Conservation (phyloP, 2,329 filamentous ascomycete genomes). For the Verticillium isaacii region DNA sequence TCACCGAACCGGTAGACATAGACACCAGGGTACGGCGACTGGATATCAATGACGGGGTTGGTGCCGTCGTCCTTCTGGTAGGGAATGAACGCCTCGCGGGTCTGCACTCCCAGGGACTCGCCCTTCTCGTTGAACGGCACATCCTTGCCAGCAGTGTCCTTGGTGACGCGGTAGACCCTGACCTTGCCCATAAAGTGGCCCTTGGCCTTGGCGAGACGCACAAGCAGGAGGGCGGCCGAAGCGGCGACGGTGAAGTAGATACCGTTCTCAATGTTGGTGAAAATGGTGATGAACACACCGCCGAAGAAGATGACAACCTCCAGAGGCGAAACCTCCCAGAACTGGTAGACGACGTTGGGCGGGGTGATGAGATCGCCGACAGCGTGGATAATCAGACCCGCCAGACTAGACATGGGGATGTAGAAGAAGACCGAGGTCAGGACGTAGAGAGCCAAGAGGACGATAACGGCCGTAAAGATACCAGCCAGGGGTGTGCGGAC, state of each 20-base stretch:
- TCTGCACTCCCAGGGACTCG: slow-evolving; percentile 8
- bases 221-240: slow-evolving; percentile 36
- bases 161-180: slow-evolving; percentile 14
- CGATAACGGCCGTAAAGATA: slow-evolving; percentile 70
- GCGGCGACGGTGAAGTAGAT: slow-evolving; percentile 44
- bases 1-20: slow-evolving; percentile 48
- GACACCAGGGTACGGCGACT: slow-evolving; percentile 41
- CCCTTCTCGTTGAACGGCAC: slow-evolving; percentile 12
- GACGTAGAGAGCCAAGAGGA: slow-evolving; percentile 73
- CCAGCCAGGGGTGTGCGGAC: slow-evolving; percentile 75
- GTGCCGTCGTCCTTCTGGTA: slow-evolving; percentile 35
- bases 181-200: slow-evolving; percentile 41
- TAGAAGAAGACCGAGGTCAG: slow-evolving; percentile 76
- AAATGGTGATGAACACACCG: slow-evolving; percentile 58
- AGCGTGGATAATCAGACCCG: slow-evolving; percentile 78
- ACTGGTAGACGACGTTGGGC: slow-evolving; percentile 69
- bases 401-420: slow-evolving; percentile 66
- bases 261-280: slow-evolving; percentile 43
- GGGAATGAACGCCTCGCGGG: slow-evolving; percentile 34
- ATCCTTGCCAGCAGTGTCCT: slow-evolving; percentile 11
- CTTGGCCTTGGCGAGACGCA: slow-evolving; percentile 40
- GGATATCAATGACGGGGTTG: slow-evolving; percentile 37
- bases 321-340: slow-evolving; percentile 71
- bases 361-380: slow-evolving; percentile 72
- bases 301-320: slow-evolving; percentile 72